These are phyloP conservation scores for Phytopythium vexans DNA, from an alignment of 352 stramenopile species.

Conservation along the genomic window DNA sequence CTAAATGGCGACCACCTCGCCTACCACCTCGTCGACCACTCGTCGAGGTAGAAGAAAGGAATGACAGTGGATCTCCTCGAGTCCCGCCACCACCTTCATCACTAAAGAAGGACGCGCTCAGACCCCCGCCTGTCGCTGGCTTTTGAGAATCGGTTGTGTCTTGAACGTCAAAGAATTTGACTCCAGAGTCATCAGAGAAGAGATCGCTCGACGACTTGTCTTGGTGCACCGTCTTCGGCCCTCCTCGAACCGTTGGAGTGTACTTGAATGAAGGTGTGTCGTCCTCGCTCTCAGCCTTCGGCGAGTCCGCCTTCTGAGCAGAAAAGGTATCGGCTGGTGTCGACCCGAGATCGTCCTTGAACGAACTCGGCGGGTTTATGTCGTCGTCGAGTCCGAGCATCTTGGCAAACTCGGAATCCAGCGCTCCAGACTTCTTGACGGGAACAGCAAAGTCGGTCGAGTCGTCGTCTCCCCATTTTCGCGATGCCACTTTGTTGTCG, in stretches of 20 bases:
- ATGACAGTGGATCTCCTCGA: constrained; percentile 16
- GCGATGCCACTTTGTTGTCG: constrained; percentile 3
- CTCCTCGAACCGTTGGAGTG: not conserved
- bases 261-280: not conserved
- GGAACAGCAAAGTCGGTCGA: constrained; percentile 12
- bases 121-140: constrained; percentile 11
- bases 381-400: constrained; percentile 62
- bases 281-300: too few species aligned
- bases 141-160: constrained; percentile 14
- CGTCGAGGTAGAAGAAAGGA: constrained; percentile 17
- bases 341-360: too few species aligned
- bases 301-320: too few species aligned
- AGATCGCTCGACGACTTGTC: too few species aligned
- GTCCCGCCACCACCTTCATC: constrained; percentile 6
- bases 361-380: not conserved
- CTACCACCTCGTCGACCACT: constrained; percentile 20
- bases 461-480: constrained; percentile 18
- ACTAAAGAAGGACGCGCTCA: constrained; percentile 35
- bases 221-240: too few species aligned
- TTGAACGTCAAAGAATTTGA: constrained; percentile 6
- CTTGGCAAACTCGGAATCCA: constrained; percentile 65
- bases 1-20: not conserved
- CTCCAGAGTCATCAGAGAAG: not conserved
- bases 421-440: constrained; percentile 13
- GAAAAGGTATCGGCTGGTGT: too few species aligned